Conservation (phyloP, 1,284 basidiomycete genomes). For the Ustilago nuda region DNA sequence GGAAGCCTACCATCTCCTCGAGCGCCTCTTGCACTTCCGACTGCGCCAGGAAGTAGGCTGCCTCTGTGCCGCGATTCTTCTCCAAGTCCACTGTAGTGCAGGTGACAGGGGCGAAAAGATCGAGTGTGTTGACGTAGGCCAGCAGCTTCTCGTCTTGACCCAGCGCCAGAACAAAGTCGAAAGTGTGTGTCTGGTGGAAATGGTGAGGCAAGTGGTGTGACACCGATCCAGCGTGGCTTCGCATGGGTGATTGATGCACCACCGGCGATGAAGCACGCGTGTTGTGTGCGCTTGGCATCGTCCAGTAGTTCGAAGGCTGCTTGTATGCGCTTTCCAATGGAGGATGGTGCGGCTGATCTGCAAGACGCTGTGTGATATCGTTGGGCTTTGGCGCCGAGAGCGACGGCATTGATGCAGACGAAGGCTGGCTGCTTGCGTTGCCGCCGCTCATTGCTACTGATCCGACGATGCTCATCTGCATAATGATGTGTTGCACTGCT, state of each 20-base stretch:
- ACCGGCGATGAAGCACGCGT: conserved; percentile 36
- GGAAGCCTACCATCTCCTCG: conserved; percentile 61
- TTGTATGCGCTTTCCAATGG: conserved; percentile 54
- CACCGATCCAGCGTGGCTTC: conserved; percentile 27
- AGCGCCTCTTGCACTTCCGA: conserved; percentile 55
- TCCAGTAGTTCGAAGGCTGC: conserved; percentile 61
- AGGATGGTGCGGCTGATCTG: conserved; percentile 43
- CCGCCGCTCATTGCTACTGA: conserved; percentile 14
- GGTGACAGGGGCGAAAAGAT: conserved; percentile 67
- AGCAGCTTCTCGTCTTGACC: conserved; percentile 65
- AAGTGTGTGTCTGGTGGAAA: conserved; percentile 54
- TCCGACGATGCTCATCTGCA: conserved; percentile 53
- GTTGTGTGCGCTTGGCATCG: conserved; percentile 35
- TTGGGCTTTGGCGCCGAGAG: conserved; percentile 26
- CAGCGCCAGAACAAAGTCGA: conserved; percentile 66
- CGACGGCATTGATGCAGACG: conserved; percentile 30
- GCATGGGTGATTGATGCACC: conserved; percentile 27
- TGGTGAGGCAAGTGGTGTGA: conserved; percentile 45
- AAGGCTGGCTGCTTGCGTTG: conserved; percentile 19
- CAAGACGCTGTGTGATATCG: conserved; percentile 39
- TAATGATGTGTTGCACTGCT: conserved; percentile 74
- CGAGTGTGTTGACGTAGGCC: conserved; percentile 63
- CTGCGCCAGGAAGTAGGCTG: conserved; percentile 60
- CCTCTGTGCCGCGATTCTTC: conserved; percentile 55
- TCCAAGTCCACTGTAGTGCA: conserved; percentile 60